A percentile compares a stretch with the other conserved stretches of the same genome.
These are phyloP conservation scores for Zygosaccharomyces kombuchaensis DNA, from an alignment of 805 yeast species.

Conservation along the genomic window DNA sequence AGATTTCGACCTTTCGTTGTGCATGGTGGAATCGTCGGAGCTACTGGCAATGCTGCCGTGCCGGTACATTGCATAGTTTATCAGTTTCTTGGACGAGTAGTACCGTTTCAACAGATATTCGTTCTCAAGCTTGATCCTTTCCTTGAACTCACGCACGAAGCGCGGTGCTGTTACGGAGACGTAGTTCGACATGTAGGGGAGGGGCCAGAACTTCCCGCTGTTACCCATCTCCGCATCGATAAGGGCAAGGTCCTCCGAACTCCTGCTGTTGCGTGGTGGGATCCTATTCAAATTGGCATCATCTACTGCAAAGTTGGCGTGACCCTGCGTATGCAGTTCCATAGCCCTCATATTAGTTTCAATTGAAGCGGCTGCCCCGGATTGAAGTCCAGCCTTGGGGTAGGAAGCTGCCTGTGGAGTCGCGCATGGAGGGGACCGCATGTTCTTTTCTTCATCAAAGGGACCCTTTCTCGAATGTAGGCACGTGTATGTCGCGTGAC, in stretches of 20 bases:
- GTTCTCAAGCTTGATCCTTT: conserved; percentile 11
- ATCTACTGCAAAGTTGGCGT: background rate
- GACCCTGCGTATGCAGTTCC: background rate
- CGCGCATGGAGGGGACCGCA: background rate
- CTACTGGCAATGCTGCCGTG: conserved; percentile 20
- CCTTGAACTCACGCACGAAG: conserved; percentile 3
- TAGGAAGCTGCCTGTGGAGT: no score
- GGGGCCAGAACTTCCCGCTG: background rate
- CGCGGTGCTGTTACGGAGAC: conserved; percentile 10
- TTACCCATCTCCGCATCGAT: background rate
- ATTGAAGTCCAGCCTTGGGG: background rate
- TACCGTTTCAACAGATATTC: conserved; percentile 18
- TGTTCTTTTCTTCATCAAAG: no score
- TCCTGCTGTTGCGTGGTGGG: background rate
- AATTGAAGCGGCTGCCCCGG: background rate
- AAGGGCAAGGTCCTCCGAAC: background rate
- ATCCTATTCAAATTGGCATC: background rate
- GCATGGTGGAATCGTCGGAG: conserved; percentile 17
- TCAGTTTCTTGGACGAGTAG: conserved; percentile 15
- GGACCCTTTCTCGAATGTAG: no score
- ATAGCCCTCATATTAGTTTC: background rate
- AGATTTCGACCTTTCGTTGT: conserved; percentile 15
- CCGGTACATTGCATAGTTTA: conserved; percentile 12
- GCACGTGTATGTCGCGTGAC: no score
- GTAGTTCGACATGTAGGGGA: conserved; percentile 18